phyloP scores from a whole-genome alignment of 2,329 filamentous ascomycete genomes.

The Penicillium rolfsii region DNA sequence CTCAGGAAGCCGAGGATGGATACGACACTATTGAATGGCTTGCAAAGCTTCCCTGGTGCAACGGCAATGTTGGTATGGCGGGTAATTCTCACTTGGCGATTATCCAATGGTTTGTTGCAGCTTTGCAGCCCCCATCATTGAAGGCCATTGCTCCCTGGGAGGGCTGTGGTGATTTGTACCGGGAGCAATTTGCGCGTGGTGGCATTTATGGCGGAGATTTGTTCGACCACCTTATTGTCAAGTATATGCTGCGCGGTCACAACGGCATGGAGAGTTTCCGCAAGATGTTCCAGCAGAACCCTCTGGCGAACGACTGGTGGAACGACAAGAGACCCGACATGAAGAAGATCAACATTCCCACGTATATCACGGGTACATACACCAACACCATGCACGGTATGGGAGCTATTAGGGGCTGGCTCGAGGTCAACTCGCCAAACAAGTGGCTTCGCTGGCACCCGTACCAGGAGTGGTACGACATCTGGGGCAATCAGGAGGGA shows the following conservation, averaged over 20 bases:
- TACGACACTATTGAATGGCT: conserved; percentile 52
- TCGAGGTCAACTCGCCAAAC: conserved; percentile 42
- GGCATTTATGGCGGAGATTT: conserved; percentile 44
- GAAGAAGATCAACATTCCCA: conserved; percentile 29
- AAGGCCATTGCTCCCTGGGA: conserved; percentile 50
- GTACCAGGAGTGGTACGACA: conserved; percentile 53
- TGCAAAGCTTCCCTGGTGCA: conserved; percentile 50
- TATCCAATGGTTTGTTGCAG: conserved; percentile 50
- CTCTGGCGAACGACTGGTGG: conserved; percentile 42
- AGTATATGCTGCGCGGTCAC: conserved; percentile 42
- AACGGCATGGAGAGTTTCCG: conserved; percentile 46
- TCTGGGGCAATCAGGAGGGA: conserved; percentile 42
- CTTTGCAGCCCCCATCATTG: conserved; percentile 47
- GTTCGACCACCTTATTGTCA: conserved; percentile 47
- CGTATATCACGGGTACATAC: conserved; percentile 42
- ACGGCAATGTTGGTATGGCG: conserved; percentile 48
- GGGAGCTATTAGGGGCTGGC: conserved; percentile 44
- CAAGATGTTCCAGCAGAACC: conserved; percentile 47
- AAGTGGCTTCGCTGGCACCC: conserved; percentile 52
- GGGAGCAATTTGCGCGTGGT: conserved; percentile 52
- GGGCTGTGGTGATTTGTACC: conserved; percentile 52
- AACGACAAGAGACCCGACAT: conserved; percentile 45
- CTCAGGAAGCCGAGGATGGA: conserved; percentile 51
- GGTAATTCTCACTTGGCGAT: conserved; percentile 52
- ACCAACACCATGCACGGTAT: conserved; percentile 41